Evolutionary conservation across 1,284 basidiomycete species (phyloP).

Genomic region (Irpex sp.): DNA sequence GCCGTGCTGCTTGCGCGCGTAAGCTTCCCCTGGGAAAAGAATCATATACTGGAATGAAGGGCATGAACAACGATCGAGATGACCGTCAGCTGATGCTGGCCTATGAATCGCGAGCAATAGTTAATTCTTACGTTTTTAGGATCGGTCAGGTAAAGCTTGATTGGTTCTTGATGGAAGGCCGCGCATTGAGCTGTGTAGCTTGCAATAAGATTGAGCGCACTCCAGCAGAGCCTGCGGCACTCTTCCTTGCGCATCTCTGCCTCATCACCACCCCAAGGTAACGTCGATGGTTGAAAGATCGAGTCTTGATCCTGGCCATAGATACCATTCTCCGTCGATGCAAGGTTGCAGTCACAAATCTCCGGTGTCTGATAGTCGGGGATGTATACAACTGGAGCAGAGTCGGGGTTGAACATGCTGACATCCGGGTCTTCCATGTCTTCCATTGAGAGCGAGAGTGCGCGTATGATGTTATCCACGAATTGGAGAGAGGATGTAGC

Average conservation of each 20-base stretch:
- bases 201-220: slow-evolving; percentile 61
- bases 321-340: slow-evolving; percentile 33
- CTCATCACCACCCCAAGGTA: slow-evolving; percentile 55
- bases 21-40: slow-evolving; percentile 59
- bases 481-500: slow-evolving; percentile 49
- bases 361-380: slow-evolving; percentile 23
- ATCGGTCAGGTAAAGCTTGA: slow-evolving; percentile 54
- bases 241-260: slow-evolving; percentile 60
- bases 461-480: slow-evolving; percentile 60
- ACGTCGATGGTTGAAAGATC: slow-evolving; percentile 44
- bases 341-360: slow-evolving; percentile 44
- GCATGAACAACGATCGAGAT: slow-evolving; percentile 4
- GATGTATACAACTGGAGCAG: slow-evolving; percentile 43
- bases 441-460: slow-evolving; percentile 49
- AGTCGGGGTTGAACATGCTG: slow-evolving; percentile 42
- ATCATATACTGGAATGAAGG: slow-evolving; percentile 40
- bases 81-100: slow-evolving; percentile 5
- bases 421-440: slow-evolving; percentile 55
- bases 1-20: slow-evolving; percentile 44
- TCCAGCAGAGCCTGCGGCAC: slow-evolving; percentile 70
- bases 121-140: slow-evolving; percentile 55
- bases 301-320: slow-evolving; percentile 33
- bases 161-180: slow-evolving; percentile 54
- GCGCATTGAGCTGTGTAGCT: slow-evolving; percentile 64
- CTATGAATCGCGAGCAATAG: slow-evolving; percentile 8